Evolutionary conservation across 192 early-diverging fungal genomes (phyloP).

Genomic region (Rhizoclosmatium sp.): DNA sequence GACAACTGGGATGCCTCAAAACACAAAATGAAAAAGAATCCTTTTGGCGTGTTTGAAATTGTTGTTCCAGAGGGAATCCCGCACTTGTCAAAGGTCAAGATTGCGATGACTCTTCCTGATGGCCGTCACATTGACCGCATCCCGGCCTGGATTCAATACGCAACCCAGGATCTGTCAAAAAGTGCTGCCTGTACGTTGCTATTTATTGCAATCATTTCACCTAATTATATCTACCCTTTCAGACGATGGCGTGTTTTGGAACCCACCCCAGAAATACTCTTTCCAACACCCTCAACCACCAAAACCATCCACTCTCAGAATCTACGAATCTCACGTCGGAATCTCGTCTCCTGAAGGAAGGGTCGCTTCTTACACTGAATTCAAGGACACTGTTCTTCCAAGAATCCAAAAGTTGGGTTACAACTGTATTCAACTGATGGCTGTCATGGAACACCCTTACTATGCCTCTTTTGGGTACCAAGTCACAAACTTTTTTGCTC

Average conservation of each 20-base stretch:
- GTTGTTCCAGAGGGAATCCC: constrained; percentile 63
- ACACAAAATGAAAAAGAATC: constrained; percentile 81
- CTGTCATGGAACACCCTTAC: constrained; percentile 99
- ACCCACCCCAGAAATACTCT: constrained; percentile 78
- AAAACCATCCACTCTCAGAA: constrained; percentile 70
- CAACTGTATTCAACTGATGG: constrained; percentile 70
- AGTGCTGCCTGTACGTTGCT: constrained; percentile 59
- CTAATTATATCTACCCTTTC: neutral
- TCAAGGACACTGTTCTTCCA: constrained; percentile 84
- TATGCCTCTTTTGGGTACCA: constrained; percentile 99
- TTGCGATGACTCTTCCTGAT: constrained; percentile 73
- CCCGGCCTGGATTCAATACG: constrained; percentile 87
- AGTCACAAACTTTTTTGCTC: constrained; percentile 96
- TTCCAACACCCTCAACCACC: constrained; percentile 81
- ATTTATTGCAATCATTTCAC: neutral
- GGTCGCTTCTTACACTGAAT: constrained; percentile 90
- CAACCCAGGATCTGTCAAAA: constrained; percentile 82
- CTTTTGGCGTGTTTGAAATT: constrained; percentile 86
- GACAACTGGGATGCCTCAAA: constrained; percentile 83
- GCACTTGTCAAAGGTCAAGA: constrained; percentile 83
- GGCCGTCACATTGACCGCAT: constrained; percentile 87
- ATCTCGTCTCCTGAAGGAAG: constrained; percentile 87
- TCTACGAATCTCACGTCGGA: constrained; percentile 97
- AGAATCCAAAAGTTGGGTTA: constrained; percentile 80
- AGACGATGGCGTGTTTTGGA: constrained; percentile 96